Percentiles rank a stretch among this genome's conserved stretches.
Evolutionary conservation across 2,329 filamentous ascomycete species (phyloP).

Genomic region (Scedosporium aurantiacum): DNA sequence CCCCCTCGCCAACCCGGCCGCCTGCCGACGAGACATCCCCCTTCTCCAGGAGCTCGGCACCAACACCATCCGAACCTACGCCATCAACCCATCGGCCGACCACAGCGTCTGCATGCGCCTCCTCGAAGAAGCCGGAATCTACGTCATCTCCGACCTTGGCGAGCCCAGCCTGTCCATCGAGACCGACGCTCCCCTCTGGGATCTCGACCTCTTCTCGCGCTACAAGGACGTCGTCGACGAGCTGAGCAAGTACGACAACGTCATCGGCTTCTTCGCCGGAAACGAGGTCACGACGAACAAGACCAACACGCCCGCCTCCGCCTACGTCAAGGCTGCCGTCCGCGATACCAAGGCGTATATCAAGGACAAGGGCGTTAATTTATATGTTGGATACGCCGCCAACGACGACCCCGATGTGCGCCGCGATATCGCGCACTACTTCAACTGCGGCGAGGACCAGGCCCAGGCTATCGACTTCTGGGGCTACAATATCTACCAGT

Average conservation of each 20-base stretch:
- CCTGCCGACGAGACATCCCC: slow-evolving; percentile 78
- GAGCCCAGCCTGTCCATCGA: slow-evolving; percentile 77
- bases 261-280: slow-evolving; percentile 94
- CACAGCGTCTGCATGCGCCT: slow-evolving; percentile 78
- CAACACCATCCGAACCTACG: slow-evolving; percentile 93
- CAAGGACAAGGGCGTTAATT: slow-evolving; percentile 65
- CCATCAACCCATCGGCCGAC: slow-evolving; percentile 67
- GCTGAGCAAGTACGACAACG: slow-evolving; percentile 75
- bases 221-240: slow-evolving; percentile 79
- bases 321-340: slow-evolving; percentile 95
- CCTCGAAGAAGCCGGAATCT: slow-evolving; percentile 79
- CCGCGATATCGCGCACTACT: slow-evolving; percentile 75
- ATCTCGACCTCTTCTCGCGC: slow-evolving; percentile 62
- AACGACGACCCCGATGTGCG: slow-evolving; percentile 84
- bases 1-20: slow-evolving; percentile 60
- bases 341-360: slow-evolving; percentile 95
- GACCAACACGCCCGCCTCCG: slow-evolving; percentile 82
- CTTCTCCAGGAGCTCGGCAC: slow-evolving; percentile 67
- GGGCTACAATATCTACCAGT: slow-evolving; percentile 99
- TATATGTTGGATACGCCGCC: slow-evolving; percentile 92
- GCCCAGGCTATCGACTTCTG: slow-evolving; percentile 78
- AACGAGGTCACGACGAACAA: slow-evolving; percentile 90
- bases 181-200: slow-evolving; percentile 69
- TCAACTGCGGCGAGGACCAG: slow-evolving; percentile 67
- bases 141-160: slow-evolving; percentile 83